A percentile compares a stretch with the other conserved stretches of the same genome.
Conservation (phyloP, 2,329 filamentous ascomycete species). For the Magnaporthiopsis poae region DNA sequence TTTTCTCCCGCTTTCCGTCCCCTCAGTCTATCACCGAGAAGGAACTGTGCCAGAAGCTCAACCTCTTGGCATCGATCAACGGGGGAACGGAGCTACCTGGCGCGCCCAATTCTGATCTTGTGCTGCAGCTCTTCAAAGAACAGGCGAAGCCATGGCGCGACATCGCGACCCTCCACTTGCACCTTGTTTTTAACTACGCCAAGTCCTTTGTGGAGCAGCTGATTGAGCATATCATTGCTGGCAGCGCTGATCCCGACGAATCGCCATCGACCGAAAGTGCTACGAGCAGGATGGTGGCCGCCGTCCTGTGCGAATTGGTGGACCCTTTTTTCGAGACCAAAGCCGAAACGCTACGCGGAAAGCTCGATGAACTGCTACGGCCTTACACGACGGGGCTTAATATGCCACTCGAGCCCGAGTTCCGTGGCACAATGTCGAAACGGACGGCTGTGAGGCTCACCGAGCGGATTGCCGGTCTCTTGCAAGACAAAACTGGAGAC, state of each 20-base stretch:
- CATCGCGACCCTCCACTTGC: conserved; percentile 12
- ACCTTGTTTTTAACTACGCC: conserved; percentile 15
- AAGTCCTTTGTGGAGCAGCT: conserved; percentile 13
- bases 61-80: conserved; percentile 17
- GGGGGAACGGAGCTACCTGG: conserved; percentile 27
- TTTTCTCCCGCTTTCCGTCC: conserved; percentile 20
- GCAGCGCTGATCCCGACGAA: conserved; percentile 14
- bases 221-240: conserved; percentile 15
- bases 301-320: conserved; percentile 20
- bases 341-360: conserved; percentile 19
- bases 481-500: conserved; percentile 3
- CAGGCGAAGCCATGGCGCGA: conserved; percentile 23
- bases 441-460: conserved; percentile 3
- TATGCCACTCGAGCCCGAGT: conserved; percentile 24
- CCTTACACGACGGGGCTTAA: conserved; percentile 26
- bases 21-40: conserved; percentile 11
- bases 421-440: conserved; percentile 12
- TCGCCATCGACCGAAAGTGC: conserved; percentile 14
- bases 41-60: conserved; percentile 17
- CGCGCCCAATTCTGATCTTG: conserved; percentile 24
- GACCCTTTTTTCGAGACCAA: conserved; percentile 17
- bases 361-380: conserved; percentile 29
- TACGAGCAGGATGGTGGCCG: conserved; percentile 13
- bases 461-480: conserved; percentile 20
- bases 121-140: conserved; percentile 23